These are phyloP conservation scores for Termitomyces sp. DNA, from an alignment of 768 basidiomycete species.

Conservation along the genomic window DNA sequence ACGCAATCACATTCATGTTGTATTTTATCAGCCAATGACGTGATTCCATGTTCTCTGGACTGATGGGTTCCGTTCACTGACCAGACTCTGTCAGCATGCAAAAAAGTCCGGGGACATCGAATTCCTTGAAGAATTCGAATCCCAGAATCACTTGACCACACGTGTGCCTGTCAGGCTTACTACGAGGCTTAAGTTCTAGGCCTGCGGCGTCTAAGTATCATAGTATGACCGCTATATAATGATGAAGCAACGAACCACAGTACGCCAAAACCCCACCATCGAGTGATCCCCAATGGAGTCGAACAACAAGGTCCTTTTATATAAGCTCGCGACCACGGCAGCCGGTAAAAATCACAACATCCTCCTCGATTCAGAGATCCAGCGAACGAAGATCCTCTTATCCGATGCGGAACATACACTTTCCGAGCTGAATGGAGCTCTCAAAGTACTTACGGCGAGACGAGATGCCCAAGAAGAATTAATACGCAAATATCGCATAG, in stretches of 20 bases:
- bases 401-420: background rate
- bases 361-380: constrained; percentile 2
- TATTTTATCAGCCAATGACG: too few species aligned
- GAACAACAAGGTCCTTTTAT: background rate
- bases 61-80: background rate
- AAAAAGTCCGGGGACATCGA: background rate
- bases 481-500: background rate
- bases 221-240: background rate
- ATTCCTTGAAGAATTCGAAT: background rate
- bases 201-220: background rate
- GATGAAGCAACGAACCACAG: background rate
- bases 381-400: background rate
- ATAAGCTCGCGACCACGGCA: background rate
- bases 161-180: background rate
- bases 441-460: background rate
- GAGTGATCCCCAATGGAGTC: background rate
- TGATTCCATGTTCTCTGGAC: too few species aligned
- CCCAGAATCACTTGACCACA: background rate
- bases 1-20: too few species aligned
- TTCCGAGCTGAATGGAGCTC: background rate
- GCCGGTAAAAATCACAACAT: background rate
- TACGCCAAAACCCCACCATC: background rate
- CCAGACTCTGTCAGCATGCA: background rate
- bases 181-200: too few species aligned
- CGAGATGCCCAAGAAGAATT: constrained; percentile 6